These are phyloP conservation scores for Rachicladosporium sp. DNA, from an alignment of 2,329 filamentous ascomycete species.

Conservation along the genomic window DNA sequence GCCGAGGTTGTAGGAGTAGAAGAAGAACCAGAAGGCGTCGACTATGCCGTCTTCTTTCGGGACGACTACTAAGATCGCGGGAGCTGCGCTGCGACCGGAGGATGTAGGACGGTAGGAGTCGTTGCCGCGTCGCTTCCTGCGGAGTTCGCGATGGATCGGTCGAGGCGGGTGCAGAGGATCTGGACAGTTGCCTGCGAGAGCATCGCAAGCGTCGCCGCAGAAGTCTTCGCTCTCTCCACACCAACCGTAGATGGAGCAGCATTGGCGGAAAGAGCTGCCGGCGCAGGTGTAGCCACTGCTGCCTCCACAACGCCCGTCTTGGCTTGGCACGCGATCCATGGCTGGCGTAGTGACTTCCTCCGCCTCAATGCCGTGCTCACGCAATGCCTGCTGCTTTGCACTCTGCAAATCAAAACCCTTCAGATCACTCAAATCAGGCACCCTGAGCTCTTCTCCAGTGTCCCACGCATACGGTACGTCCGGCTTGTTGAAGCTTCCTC, in stretches of 20 bases:
- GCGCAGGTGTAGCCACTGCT: constrained; percentile 24
- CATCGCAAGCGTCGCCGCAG: constrained; percentile 31
- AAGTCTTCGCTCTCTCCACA: constrained; percentile 26
- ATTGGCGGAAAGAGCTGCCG: constrained; percentile 21
- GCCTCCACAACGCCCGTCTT: constrained; percentile 23
- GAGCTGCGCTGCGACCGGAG: constrained; percentile 70
- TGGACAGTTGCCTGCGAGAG: constrained; percentile 20
- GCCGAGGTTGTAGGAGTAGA: constrained; percentile 95
- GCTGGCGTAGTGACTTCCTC: not conserved
- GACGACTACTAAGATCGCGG: constrained; percentile 71
- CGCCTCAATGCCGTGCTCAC: constrained; percentile 1
- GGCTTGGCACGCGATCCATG: constrained; percentile 6
- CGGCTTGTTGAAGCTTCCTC: constrained; percentile 61
- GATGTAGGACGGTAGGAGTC: constrained; percentile 12
- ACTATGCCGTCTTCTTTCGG: constrained; percentile 79
- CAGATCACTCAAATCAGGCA: constrained; percentile 15
- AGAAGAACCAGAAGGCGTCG: constrained; percentile 98
- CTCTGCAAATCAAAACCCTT: constrained; percentile 14
- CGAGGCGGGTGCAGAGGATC: constrained; percentile 19
- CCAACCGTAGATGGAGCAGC: constrained; percentile 25
- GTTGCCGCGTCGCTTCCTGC: constrained; percentile 9
- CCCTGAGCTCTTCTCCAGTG: not conserved
- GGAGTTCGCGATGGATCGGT: constrained; percentile 17
- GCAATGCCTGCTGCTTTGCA: constrained; percentile 13
- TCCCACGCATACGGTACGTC: constrained; percentile 12